Evolutionary conservation across 139 green algal genomes (phyloP), one percentile per base, ranked within the genome.

Genomic region (Mesotaenium endlicherianum): DNA sequence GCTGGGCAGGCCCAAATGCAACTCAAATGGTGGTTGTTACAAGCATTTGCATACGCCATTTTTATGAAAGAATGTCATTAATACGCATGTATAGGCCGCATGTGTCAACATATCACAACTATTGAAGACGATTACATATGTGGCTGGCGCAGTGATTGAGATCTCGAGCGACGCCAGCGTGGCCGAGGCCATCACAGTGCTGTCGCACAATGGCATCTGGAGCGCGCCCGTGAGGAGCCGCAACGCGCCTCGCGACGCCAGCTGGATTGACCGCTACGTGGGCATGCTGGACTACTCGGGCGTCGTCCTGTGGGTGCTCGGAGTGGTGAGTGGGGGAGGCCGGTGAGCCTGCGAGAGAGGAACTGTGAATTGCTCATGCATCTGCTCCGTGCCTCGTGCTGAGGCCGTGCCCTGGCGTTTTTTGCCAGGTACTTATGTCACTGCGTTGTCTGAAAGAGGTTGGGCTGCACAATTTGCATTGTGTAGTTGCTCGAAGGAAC

Each of bases 241-340:
- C 6, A 70, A 79, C 42, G 81, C 74, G 26, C 30, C 81, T 4
- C 34, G n/a, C 31, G 74, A 82, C 64, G 77, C 47, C 70, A 80
- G 72, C 72, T 87, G 81, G 81, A 87, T 87, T 14, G 74, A 87
- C 17, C 50, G 74, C 43, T 87, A 87, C 70, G 2, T 87, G 30
- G 81, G 81, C 55, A 70, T 86, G 45, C 30, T 86, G 34, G 80
- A 86, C 69, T 86, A 85, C 44, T 6, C 71, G 3, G 80, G 68
- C 80, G 70, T 86, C 69, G 80, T 70, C 1, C 71, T 86, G 14
- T 86, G 47, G 44, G 80, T 86, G 40, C 71, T 86, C 17, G 31
- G 20, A 11, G 16, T 31, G 0, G 70, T 86, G 31, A 34, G 71
- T 58, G n/a, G n/a, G n/a, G n/a, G n/a, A n/a, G n/a, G n/a, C n/a